Conservation (phyloP, 768 basidiomycete species). For the Imleria badia region DNA sequence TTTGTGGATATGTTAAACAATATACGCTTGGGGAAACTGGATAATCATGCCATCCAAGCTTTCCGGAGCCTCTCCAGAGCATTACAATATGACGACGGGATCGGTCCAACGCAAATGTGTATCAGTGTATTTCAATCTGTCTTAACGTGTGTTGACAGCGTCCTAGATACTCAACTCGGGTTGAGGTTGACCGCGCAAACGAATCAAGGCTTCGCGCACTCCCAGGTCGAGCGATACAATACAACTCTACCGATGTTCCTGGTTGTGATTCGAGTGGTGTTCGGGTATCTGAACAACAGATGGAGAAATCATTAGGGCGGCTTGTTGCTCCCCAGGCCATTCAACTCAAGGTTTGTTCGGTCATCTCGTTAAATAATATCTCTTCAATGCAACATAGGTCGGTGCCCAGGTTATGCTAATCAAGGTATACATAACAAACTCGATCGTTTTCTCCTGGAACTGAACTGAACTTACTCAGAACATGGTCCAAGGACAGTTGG, state of each 20-base stretch:
- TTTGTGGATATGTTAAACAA: conserved; percentile 88
- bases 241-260: conserved; percentile 44
- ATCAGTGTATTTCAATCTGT: conserved; percentile 17
- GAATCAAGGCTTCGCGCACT: conserved; percentile 46
- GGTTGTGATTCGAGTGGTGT: conserved; percentile 46
- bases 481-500: conserved; percentile 61
- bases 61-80: conserved; percentile 59
- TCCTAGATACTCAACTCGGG: conserved; percentile 63
- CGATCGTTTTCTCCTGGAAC: not conserved
- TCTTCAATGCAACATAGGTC: conserved; percentile 40
- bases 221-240: conserved; percentile 37
- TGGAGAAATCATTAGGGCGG: conserved; percentile 50
- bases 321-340: conserved; percentile 55
- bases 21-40: conserved; percentile 75
- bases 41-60: conserved; percentile 37
- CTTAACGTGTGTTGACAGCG: not conserved
- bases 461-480: conserved; percentile 44
- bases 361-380: not conserved
- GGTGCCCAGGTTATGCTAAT: conserved; percentile 87
- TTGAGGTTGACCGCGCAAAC: conserved; percentile 75
- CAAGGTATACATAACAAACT: conserved; percentile 43
- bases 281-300: conserved; percentile 35
- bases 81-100: conserved; percentile 65
- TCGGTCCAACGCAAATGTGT: conserved; percentile 88
- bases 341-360: conserved; percentile 46